phyloP scores from a whole-genome alignment of 257 asterid species.

The Forsythia suspensa region DNA sequence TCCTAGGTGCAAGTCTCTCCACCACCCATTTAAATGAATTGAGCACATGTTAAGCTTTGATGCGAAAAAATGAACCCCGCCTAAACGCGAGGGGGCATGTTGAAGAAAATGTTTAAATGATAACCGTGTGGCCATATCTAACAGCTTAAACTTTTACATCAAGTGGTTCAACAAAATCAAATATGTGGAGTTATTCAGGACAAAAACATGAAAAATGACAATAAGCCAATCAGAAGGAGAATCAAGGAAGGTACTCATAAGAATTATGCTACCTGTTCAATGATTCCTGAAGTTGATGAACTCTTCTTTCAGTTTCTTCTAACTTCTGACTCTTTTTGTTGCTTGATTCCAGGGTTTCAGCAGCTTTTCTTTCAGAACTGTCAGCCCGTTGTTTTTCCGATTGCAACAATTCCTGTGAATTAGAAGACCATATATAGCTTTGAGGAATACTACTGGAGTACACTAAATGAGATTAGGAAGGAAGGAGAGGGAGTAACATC shows the following conservation, averaged over 20 bases:
- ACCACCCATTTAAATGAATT: no score
- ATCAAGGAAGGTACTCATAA: slow-evolving; percentile 18
- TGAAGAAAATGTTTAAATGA: no score
- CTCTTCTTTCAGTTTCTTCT: slow-evolving; percentile 85
- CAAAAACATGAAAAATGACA: background rate
- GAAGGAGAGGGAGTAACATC: slow-evolving; percentile 12
- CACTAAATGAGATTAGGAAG: slow-evolving; percentile 11
- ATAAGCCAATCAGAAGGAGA: background rate
- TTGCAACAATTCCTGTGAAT: slow-evolving; percentile 57
- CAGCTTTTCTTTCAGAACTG: slow-evolving; percentile 63
- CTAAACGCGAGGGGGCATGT: no score
- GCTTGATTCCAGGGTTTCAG: slow-evolving; percentile 61
- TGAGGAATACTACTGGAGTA: background rate
- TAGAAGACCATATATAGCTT: slow-evolving; percentile 18
- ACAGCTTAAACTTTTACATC: no score
- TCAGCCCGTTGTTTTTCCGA: slow-evolving; percentile 81
- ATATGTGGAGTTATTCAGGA: background rate
- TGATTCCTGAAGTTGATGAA: slow-evolving; percentile 85
- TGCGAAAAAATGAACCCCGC: no score
- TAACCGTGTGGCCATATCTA: no score
- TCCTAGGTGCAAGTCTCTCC: no score
- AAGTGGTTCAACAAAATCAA: no score
- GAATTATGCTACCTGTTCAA: slow-evolving; percentile 66
- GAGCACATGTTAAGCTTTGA: no score
- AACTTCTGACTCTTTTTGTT: slow-evolving; percentile 78